Conservation (phyloP, 192 early-diverging fungal genomes). For the Backusella parvicylindrica region DNA sequence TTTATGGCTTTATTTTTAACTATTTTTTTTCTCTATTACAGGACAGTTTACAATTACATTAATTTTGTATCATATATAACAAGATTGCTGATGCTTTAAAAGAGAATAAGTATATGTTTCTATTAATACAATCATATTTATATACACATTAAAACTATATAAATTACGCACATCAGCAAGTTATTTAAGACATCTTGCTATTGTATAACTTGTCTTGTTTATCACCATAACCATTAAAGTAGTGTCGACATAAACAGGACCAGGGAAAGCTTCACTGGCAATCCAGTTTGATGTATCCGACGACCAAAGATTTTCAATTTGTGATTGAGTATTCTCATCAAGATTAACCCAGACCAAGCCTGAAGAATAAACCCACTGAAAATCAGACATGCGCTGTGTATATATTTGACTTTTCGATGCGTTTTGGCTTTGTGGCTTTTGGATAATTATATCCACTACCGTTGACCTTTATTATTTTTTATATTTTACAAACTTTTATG, state of each 20-base stretch:
- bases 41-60: neutral
- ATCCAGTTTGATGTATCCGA: slow-evolving; percentile 1
- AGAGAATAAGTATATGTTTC: neutral
- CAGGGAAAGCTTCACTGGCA: neutral
- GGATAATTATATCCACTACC: neutral
- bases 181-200: neutral
- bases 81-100: neutral
- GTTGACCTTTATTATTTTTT: neutral
- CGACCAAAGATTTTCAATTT: neutral
- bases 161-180: neutral
- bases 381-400: neutral
- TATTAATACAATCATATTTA: neutral
- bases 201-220: neutral
- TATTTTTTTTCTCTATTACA: neutral
- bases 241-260: neutral
- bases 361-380: slow-evolving; percentile 1
- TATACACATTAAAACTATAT: neutral
- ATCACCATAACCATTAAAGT: neutral
- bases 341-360: slow-evolving; percentile 3
- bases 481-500: neutral
- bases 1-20: neutral
- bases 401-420: neutral
- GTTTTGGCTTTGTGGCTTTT: neutral
- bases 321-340: neutral
- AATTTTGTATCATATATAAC: neutral